Conservation (phyloP, 768 basidiomycete genomes). For the Saitozyma sp. region DNA sequence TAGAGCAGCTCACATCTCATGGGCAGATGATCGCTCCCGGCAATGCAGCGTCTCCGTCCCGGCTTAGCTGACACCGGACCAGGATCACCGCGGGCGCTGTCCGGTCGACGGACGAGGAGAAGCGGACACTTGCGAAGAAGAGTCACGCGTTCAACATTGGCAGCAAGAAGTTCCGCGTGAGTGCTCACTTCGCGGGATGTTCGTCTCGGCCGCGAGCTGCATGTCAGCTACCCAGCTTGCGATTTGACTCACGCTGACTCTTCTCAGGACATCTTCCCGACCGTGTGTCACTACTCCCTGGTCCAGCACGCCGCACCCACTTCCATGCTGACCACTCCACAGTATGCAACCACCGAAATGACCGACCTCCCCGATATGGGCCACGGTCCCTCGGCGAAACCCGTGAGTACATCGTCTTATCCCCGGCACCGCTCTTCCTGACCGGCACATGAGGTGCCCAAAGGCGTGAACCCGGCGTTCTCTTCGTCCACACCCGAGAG, state of each 20-base stretch:
- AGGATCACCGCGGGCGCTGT: conserved; percentile 91
- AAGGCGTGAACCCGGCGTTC: too few species aligned
- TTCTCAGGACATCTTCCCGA: conserved; percentile 72
- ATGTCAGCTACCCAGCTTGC: neutral
- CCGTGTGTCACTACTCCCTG: conserved; percentile 59
- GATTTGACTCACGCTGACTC: neutral
- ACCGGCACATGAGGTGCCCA: too few species aligned
- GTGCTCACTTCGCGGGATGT: conserved; percentile 6
- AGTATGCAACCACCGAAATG: conserved; percentile 70
- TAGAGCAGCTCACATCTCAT: neutral
- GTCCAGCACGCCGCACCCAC: neutral
- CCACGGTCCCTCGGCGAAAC: conserved; percentile 16
- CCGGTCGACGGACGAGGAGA: conserved; percentile 74
- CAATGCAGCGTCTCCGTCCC: neutral
- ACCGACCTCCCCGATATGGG: conserved; percentile 93
- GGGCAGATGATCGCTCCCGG: neutral
- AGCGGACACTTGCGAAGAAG: conserved; percentile 69
- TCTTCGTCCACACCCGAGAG: too few species aligned
- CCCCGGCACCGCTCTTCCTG: conserved; percentile 4
- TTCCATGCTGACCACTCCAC: conserved; percentile 8
- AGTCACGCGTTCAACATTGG: conserved; percentile 84
- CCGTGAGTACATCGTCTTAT: conserved; percentile 29
- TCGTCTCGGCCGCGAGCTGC: neutral
- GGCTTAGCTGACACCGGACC: neutral
- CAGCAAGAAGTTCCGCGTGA: conserved; percentile 69